Conservation (phyloP, 345 rosid species). For the Brassica napus region DNA sequence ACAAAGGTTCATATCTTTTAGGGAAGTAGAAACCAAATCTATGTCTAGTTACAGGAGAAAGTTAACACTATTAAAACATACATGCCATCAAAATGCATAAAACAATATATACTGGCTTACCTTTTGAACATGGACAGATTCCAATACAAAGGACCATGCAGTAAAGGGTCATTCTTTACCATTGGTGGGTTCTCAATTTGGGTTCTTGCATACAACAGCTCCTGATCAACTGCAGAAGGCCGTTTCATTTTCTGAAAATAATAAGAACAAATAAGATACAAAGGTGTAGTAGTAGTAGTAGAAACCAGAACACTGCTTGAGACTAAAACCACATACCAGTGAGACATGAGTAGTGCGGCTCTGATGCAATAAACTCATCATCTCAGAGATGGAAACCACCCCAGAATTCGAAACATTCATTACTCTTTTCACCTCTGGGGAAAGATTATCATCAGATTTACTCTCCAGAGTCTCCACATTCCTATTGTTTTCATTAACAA, state of each 20-base stretch:
- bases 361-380: conserved; percentile 62
- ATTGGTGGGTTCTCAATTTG: conserved; percentile 69
- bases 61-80: neutral
- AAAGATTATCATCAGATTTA: conserved; percentile 30
- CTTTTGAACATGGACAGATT: conserved; percentile 79
- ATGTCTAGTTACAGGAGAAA: neutral
- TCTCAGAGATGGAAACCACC: conserved; percentile 62
- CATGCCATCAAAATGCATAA: neutral
- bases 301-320: neutral
- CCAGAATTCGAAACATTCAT: conserved; percentile 43
- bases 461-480: conserved; percentile 38
- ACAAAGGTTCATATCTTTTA: neutral
- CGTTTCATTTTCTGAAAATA: conserved; percentile 53
- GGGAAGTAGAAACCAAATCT: neutral
- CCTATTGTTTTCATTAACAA: conserved; percentile 22
- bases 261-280: neutral
- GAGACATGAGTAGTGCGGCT: conserved; percentile 52
- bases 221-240: conserved; percentile 62
- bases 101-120: conserved; percentile 33
- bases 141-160: conserved; percentile 69
- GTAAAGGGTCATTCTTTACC: conserved; percentile 46
- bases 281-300: neutral
- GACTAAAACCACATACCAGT: conserved; percentile 41
- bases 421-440: conserved; percentile 39
- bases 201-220: conserved; percentile 56